These are phyloP conservation scores for Pythium volutum DNA, from an alignment of 352 stramenopile species.

Conservation along the genomic window DNA sequence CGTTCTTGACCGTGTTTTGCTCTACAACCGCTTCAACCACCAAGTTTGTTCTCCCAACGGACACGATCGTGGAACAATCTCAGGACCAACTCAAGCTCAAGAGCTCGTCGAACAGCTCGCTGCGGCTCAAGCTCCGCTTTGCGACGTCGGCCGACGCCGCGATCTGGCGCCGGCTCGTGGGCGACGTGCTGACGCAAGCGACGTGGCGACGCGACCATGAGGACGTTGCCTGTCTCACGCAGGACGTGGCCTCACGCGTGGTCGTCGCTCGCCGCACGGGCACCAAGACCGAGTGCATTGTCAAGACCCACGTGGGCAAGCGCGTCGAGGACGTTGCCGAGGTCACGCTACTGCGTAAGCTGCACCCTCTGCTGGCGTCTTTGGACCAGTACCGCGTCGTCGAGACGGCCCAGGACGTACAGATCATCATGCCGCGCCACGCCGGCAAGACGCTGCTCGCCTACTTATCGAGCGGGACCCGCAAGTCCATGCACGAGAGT, in stretches of 20 bases:
- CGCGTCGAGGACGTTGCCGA: constrained; percentile 30
- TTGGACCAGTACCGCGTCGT: constrained; percentile 48
- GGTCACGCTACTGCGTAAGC: constrained; percentile 38
- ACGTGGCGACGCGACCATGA: constrained; percentile 34
- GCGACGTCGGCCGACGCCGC: constrained; percentile 40
- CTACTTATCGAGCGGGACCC: constrained; percentile 26
- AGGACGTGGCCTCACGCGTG: constrained; percentile 16
- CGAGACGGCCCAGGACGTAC: constrained; percentile 39
- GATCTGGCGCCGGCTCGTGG: constrained; percentile 47
- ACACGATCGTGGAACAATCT: constrained; percentile 32
- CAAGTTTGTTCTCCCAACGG: constrained; percentile 26
- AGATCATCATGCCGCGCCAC: constrained; percentile 57
- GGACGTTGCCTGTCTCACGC: constrained; percentile 20
- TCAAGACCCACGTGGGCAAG: constrained; percentile 36
- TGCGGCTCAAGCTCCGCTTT: constrained; percentile 50
- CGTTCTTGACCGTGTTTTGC: constrained; percentile 31
- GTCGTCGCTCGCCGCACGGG: constrained; percentile 11
- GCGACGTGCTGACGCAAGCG: constrained; percentile 36
- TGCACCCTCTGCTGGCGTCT: constrained; percentile 27
- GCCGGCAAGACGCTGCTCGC: constrained; percentile 42
- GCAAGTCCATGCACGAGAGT: constrained; percentile 27
- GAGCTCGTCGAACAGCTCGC: constrained; percentile 13
- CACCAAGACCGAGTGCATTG: constrained; percentile 33
- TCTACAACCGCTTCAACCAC: not conserved
- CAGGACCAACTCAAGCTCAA: constrained; percentile 37